Evolutionary conservation across 116 monocot genomes (phyloP).

Genomic region (Papilionanthe hybrid): DNA sequence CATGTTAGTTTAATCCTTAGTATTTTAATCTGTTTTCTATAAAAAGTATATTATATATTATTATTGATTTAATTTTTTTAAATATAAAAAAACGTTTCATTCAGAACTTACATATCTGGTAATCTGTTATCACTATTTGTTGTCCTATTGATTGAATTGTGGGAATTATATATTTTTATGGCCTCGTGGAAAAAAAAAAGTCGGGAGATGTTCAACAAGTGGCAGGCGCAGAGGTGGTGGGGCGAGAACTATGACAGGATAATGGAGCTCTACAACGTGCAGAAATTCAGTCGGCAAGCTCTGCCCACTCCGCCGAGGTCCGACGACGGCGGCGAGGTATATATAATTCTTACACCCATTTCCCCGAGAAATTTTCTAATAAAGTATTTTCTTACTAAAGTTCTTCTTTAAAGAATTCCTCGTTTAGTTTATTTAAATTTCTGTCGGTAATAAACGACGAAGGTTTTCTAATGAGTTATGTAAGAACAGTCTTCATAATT

Average conservation of each 20-base stretch:
- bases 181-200: slow-evolving; percentile 14
- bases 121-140: background rate
- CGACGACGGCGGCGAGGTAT: slow-evolving; percentile 52
- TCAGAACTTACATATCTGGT: too few species aligned
- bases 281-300: slow-evolving; percentile 69
- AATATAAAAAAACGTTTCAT: too few species aligned
- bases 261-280: slow-evolving; percentile 89
- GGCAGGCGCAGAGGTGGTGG: slow-evolving; percentile 97
- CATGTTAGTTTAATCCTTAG: too few species aligned
- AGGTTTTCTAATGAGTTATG: too few species aligned
- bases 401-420: too few species aligned
- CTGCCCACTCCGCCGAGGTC: slow-evolving; percentile 66
- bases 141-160: background rate
- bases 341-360: background rate
- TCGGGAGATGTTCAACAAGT: slow-evolving; percentile 89
- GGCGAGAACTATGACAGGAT: slow-evolving; percentile 87
- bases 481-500: too few species aligned
- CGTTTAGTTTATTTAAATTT: too few species aligned
- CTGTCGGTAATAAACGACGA: too few species aligned
- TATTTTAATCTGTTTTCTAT: too few species aligned
- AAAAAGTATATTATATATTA: too few species aligned
- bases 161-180: background rate
- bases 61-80: too few species aligned
- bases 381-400: too few species aligned
- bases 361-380: background rate